Evolutionary conservation across 1,139 yeast species (phyloP).

Genomic region (Taiozyma sp.): DNA sequence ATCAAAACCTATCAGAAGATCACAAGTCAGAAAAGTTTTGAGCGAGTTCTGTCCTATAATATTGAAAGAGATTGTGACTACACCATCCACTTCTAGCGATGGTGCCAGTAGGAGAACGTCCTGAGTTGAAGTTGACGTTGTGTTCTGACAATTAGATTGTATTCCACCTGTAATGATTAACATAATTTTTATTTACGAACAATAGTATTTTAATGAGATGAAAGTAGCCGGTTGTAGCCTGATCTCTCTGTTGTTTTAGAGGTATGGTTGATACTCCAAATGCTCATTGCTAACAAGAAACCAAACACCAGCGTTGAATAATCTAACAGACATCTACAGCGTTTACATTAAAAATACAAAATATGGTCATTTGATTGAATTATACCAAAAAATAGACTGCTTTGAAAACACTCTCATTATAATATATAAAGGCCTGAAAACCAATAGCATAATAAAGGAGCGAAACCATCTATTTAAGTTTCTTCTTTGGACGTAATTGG

Average conservation of each 20-base stretch:
- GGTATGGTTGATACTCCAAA: no score
- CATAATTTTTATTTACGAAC: not conserved
- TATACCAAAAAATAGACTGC: slow-evolving; percentile 3
- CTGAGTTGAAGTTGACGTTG: not conserved
- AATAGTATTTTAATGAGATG: not conserved
- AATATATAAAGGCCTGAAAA: not conserved
- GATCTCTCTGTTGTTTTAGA: no score
- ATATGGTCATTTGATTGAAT: slow-evolving; percentile 8
- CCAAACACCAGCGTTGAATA: no score
- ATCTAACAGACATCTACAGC: not conserved
- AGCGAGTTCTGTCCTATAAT: slow-evolving; percentile 29
- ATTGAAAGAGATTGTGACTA: not conserved
- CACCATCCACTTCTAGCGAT: slow-evolving; percentile 1
- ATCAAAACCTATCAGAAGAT: slow-evolving; percentile 79
- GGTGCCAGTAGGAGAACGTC: not conserved
- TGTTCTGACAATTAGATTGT: not conserved
- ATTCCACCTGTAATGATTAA: not conserved
- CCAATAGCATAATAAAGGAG: slow-evolving; percentile 9
- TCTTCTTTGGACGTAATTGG: slow-evolving; percentile 99
- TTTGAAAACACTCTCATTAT: not conserved
- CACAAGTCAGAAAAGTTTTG: slow-evolving; percentile 48
- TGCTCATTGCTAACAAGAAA: no score
- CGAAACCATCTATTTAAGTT: slow-evolving; percentile 78
- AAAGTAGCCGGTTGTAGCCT: not conserved
- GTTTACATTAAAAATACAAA: not conserved